A percentile compares a stretch with the other conserved stretches of the same genome.
Conservation (phyloP, 805 yeast species). For the Candida succiphila region DNA sequence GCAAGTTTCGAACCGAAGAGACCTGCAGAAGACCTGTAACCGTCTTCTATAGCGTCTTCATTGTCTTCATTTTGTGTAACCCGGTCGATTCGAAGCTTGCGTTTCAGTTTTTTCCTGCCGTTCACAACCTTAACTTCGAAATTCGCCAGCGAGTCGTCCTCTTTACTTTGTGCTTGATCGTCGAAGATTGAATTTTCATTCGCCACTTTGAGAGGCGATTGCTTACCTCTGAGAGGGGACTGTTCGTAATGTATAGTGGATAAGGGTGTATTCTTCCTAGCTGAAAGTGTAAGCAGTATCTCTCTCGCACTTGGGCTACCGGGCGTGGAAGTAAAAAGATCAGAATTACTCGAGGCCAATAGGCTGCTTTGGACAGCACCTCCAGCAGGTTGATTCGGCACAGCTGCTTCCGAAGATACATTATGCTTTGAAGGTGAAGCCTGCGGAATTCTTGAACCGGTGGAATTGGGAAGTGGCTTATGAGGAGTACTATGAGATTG, state of each 20-base stretch:
- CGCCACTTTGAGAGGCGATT: no score
- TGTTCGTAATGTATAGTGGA: constrained; percentile 4
- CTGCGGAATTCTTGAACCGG: constrained; percentile 3
- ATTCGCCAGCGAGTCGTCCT: no score
- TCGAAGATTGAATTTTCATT: no score
- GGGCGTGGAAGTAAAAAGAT: constrained; percentile 5
- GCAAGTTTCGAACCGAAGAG: constrained; percentile 11
- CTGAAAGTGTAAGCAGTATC: neutral
- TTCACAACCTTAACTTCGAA: no score
- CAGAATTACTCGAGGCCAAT: neutral
- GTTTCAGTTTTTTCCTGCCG: no score
- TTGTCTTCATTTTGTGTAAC: constrained; percentile 3
- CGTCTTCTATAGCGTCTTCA: constrained; percentile 1
- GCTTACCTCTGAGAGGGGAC: no score
- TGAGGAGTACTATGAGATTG: neutral
- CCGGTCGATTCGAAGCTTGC: constrained; percentile 4
- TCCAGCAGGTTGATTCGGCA: neutral
- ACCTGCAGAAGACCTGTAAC: constrained; percentile 7
- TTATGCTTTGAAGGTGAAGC: constrained; percentile 1
- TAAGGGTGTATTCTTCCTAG: constrained; percentile 1
- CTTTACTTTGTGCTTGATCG: no score
- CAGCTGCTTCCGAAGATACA: constrained; percentile 1
- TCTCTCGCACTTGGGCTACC: constrained; percentile 1
- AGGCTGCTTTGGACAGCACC: neutral
- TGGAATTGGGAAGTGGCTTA: constrained; percentile 1